Evolutionary conservation across 202 grass and related monocot species (phyloP).

Genomic region (Zizania palustris): DNA sequence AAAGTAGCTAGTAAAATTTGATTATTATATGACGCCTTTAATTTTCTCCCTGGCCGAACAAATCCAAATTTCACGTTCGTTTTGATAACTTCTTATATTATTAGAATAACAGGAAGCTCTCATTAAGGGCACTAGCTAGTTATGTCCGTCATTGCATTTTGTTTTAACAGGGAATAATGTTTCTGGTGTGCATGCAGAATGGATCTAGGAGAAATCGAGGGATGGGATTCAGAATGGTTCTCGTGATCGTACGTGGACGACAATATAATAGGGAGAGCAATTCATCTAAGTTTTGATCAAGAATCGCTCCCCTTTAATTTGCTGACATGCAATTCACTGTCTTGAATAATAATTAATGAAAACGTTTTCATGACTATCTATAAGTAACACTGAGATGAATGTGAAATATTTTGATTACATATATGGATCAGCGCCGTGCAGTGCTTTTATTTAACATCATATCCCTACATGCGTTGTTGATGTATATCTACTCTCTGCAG

Average conservation of each 20-base stretch:
- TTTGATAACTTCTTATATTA: not conserved
- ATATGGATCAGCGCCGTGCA: not conserved
- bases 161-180: not conserved
- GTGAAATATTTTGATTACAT: constrained; percentile 6
- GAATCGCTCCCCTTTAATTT: constrained; percentile 27
- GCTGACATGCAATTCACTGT: constrained; percentile 37
- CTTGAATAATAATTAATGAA: constrained; percentile 37
- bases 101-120: not conserved
- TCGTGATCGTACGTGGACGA: constrained; percentile 47
- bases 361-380: constrained; percentile 9
- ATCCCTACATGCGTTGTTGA: not conserved
- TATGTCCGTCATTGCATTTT: not conserved
- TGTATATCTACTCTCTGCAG: not conserved
- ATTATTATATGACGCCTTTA: not conserved
- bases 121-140: no score
- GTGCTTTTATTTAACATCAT: not conserved
- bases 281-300: constrained; percentile 37
- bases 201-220: constrained; percentile 76
- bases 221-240: constrained; percentile 74
- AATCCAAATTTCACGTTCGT: not conserved
- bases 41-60: not conserved
- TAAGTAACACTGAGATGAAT: constrained; percentile 21
- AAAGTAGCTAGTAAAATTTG: not conserved
- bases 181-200: constrained; percentile 49
- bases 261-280: not conserved